Conservation (phyloP, 345 rosid genomes). For the Lepidium sativum region DNA sequence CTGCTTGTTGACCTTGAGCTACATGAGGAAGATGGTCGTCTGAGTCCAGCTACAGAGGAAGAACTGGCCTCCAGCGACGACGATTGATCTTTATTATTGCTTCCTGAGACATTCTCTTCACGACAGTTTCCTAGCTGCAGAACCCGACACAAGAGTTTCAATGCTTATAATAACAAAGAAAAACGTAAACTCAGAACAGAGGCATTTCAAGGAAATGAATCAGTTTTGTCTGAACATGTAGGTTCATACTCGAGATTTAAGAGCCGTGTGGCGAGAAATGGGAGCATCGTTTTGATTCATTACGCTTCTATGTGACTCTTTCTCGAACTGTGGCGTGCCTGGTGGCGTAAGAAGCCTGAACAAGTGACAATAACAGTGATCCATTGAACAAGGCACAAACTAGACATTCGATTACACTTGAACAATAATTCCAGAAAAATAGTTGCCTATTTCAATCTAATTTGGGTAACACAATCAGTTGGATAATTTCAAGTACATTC, state of each 20-base stretch:
- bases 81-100: constrained; percentile 26
- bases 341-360: constrained; percentile 92
- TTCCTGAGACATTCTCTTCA: constrained; percentile 28
- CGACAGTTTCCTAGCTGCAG: constrained; percentile 49
- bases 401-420: neutral
- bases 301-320: constrained; percentile 42
- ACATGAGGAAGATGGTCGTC: constrained; percentile 64
- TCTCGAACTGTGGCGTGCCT: constrained; percentile 57
- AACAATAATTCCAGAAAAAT: neutral
- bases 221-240: neutral
- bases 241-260: constrained; percentile 52
- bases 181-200: constrained; percentile 5
- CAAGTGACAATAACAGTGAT: neutral
- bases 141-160: neutral
- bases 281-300: constrained; percentile 42
- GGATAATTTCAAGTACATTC: neutral
- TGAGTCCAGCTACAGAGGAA: constrained; percentile 28
- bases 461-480: neutral
- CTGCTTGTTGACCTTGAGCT: constrained; percentile 36
- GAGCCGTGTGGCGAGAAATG: constrained; percentile 37
- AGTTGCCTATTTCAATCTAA: neutral
- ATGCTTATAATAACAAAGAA: neutral
- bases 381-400: neutral
- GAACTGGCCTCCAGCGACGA: constrained; percentile 33
- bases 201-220: no score